These are phyloP conservation scores for Forsythia suspensa DNA, from an alignment of 257 asterid genomes.

Conservation along the genomic window DNA sequence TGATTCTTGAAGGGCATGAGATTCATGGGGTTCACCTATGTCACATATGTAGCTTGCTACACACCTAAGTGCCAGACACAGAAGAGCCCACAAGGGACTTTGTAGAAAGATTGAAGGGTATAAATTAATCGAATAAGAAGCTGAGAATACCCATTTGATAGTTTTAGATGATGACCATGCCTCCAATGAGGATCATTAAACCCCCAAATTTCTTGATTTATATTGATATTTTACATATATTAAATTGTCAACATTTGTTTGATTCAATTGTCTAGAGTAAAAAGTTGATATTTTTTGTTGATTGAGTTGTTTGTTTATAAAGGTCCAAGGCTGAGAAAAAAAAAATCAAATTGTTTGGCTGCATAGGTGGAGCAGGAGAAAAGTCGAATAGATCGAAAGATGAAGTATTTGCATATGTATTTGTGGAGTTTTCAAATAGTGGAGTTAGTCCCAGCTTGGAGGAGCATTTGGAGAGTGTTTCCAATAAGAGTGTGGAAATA, in stretches of 20 bases:
- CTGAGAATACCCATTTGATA: neutral
- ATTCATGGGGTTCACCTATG: slow-evolving; percentile 63
- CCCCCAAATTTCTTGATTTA: slow-evolving; percentile 41
- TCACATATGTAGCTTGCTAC: slow-evolving; percentile 87
- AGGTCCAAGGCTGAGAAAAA: slow-evolving; percentile 54
- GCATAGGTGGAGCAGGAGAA: slow-evolving; percentile 40
- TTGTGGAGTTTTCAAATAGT: slow-evolving; percentile 65
- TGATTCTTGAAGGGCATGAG: slow-evolving; percentile 58
- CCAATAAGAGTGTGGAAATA: slow-evolving; percentile 30
- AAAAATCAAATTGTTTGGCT: slow-evolving; percentile 26
- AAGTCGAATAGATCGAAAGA: slow-evolving; percentile 61
- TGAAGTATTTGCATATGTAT: slow-evolving; percentile 76
- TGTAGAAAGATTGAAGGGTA: slow-evolving; percentile 88
- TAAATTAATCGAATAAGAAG: slow-evolving; percentile 36
- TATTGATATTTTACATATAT: slow-evolving; percentile 10
- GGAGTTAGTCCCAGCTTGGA: slow-evolving; percentile 47
- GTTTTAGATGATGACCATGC: slow-evolving; percentile 54
- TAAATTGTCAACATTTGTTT: slow-evolving; percentile 11
- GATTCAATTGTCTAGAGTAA: neutral
- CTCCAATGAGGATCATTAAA: slow-evolving; percentile 54
- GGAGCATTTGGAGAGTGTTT: slow-evolving; percentile 33
- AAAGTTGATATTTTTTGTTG: neutral
- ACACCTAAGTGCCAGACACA: slow-evolving; percentile 84
- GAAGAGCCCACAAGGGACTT: slow-evolving; percentile 81
- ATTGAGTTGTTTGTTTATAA: slow-evolving; percentile 17